A percentile compares a stretch with the other conserved stretches of the same genome.
These are phyloP conservation scores for Micractinium conductrix DNA, from an alignment of 139 green algal genomes.

Conservation along the genomic window DNA sequence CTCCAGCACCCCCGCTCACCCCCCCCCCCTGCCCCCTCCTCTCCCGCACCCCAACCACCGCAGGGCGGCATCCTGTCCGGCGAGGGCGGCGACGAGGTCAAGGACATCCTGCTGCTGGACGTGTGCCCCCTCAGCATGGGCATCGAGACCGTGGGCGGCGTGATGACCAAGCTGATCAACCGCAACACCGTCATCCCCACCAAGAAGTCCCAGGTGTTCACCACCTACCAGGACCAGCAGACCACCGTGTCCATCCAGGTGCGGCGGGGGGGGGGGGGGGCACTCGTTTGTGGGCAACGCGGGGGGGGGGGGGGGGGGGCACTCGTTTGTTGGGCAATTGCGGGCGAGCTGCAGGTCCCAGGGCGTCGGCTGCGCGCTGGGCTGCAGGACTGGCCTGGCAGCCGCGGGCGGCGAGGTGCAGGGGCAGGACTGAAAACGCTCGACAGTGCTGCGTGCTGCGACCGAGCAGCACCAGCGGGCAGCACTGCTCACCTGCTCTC, in stretches of 20 bases:
- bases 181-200: conserved; percentile 95
- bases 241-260: conserved; percentile 90
- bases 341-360: too few species aligned
- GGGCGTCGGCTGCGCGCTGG: too few species aligned
- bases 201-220: conserved; percentile 99
- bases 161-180: conserved; percentile 96
- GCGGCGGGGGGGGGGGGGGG: too few species aligned
- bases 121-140: conserved; percentile 92
- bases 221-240: conserved; percentile 99
- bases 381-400: too few species aligned
- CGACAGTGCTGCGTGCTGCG: too few species aligned
- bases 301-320: too few species aligned
- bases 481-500: too few species aligned
- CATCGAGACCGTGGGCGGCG: conserved; percentile 91
- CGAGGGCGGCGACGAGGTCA: conserved; percentile 77
- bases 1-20: neutral
- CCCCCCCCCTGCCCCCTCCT: neutral
- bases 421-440: too few species aligned
- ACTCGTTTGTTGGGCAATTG: too few species aligned
- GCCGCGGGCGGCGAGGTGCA: too few species aligned
- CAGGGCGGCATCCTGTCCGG: conserved; percentile 90
- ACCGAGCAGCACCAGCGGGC: too few species aligned
- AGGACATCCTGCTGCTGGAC: conserved; percentile 90
- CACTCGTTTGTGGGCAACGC: too few species aligned
- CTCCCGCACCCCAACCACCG: neutral